phyloP scores from a whole-genome alignment of 1,284 basidiomycete species.

The Malassezia equina region DNA sequence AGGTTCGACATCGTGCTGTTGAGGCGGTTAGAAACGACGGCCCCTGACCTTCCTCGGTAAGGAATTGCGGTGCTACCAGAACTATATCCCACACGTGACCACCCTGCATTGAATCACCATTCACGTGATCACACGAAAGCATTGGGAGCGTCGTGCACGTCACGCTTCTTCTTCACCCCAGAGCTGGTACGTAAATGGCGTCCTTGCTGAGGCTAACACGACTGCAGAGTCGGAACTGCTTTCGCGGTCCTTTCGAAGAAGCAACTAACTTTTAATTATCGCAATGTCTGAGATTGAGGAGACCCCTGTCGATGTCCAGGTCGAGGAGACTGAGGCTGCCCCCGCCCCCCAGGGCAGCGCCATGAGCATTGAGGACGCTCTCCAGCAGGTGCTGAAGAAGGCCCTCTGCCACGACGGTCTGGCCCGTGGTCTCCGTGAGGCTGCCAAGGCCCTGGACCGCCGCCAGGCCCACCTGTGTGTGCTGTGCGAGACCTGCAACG shows the following conservation, averaged over 20 bases:
- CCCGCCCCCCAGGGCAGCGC: conserved; percentile 66
- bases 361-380: conserved; percentile 91
- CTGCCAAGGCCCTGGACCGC: conserved; percentile 95
- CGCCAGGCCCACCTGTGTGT: conserved; percentile 97
- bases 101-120: neutral
- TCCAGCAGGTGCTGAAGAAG: conserved; percentile 89
- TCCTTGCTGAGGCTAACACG: neutral
- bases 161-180: conserved; percentile 8
- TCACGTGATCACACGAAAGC: neutral
- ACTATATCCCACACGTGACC: conserved; percentile 10
- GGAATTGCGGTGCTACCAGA: conserved; percentile 13
- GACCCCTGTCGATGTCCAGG: conserved; percentile 58
- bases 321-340: conserved; percentile 55
- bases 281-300: conserved; percentile 48
- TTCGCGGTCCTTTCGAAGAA: conserved; percentile 45
- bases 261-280: conserved; percentile 19
- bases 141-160: neutral
- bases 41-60: conserved; percentile 19
- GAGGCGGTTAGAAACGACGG: conserved; percentile 20
- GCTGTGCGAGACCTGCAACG: conserved; percentile 95
- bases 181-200: conserved; percentile 12
- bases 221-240: conserved; percentile 17
- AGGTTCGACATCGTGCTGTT: conserved; percentile 41
- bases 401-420: conserved; percentile 95
- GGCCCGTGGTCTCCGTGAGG: conserved; percentile 92